A percentile compares a stretch with the other conserved stretches of the same genome.
Evolutionary conservation across 495 filamentous ascomycete genomes (phyloP).

Genomic region (Penicillium roqueforti): DNA sequence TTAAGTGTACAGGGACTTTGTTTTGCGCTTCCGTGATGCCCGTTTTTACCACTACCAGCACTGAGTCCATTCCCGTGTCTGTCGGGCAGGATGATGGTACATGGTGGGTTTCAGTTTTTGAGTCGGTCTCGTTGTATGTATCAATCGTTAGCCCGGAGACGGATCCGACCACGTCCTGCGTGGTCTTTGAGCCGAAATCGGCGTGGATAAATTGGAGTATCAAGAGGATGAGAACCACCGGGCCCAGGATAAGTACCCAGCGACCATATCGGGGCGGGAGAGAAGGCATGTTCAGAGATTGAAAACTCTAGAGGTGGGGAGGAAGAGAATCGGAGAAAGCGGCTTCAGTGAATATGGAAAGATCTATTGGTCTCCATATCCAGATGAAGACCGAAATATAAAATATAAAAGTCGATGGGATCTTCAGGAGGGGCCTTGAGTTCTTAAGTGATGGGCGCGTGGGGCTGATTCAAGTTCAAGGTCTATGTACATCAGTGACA

Average conservation of each 20-base stretch:
- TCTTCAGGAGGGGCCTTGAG: constrained; percentile 5
- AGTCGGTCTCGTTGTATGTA: not conserved
- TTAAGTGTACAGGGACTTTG: constrained; percentile 43
- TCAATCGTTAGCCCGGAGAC: constrained; percentile 1
- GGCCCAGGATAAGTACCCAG: constrained; percentile 19
- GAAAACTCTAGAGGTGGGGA: not conserved
- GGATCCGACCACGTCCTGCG: constrained; percentile 9
- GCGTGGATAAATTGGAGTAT: constrained; percentile 17
- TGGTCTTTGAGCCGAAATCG: constrained; percentile 4
- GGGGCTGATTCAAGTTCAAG: constrained; percentile 11
- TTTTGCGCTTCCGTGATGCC: constrained; percentile 44
- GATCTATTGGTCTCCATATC: constrained; percentile 15
- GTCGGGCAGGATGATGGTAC: constrained; percentile 20
- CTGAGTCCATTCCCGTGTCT: constrained; percentile 31
- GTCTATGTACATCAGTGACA: not conserved
- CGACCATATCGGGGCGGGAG: constrained; percentile 28
- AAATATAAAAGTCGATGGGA: not conserved
- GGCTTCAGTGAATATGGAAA: not conserved
- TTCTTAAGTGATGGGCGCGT: not conserved
- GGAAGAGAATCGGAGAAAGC: not conserved
- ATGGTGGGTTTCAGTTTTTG: not conserved
- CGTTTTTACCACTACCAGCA: constrained; percentile 46
- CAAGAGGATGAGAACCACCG: constrained; percentile 12
- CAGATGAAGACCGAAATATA: constrained; percentile 7
- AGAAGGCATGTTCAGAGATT: constrained; percentile 11